Base-by-base conservation (phyloP, 2,329 filamentous ascomycete genomes). In the Ilyonectria robusta region DNA sequence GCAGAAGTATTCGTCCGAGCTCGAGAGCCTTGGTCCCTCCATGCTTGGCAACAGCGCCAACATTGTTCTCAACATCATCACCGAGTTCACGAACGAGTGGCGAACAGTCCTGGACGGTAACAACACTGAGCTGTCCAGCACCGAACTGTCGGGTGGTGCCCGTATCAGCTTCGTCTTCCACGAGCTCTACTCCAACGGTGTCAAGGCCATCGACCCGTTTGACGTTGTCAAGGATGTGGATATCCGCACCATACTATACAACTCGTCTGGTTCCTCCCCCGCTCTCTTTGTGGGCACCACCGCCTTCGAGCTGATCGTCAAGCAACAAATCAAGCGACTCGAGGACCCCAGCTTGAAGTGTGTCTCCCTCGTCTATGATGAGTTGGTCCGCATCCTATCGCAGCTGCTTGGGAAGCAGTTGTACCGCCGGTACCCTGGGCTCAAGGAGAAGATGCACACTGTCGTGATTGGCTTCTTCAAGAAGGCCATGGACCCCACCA, bases 121-220 rank as follows among this genome's bases (percentile, higher is more conserved):
- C 84, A 98, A 97, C 83, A 94, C 94, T 70, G 96, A 99, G 81
- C 87, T 99, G 4, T 98, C 96, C 26, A 97, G 94, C 82, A 89
- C 93, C 2, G 96, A 99, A 81, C 87, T 99, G 68, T 98, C 96
- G 6, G 96, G 96, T 70, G 96, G 96, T 85, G 96, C 96, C 60
- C 93, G 96, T 89, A 99, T 99, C 81, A 97, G 94, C 80, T 99
- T 99, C 79, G 96, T 99, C 51, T 99, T 98, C 88, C 96, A 99
- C 83, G 96, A 99, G 82, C 88, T 99, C 17, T 99, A 99, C 84
- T 92, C 94, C 64, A 98, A 98, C 80, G 96, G 96, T 84, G 89
- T 99, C 80, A 98, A 98, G 87, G 95, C 96, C 1, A 92, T 99
- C 48, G 97, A 99, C 81, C 96, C 96, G 40, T 99, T 99, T 80